Conservation (phyloP, 768 basidiomycete species). For the Trametes sanguinea region DNA sequence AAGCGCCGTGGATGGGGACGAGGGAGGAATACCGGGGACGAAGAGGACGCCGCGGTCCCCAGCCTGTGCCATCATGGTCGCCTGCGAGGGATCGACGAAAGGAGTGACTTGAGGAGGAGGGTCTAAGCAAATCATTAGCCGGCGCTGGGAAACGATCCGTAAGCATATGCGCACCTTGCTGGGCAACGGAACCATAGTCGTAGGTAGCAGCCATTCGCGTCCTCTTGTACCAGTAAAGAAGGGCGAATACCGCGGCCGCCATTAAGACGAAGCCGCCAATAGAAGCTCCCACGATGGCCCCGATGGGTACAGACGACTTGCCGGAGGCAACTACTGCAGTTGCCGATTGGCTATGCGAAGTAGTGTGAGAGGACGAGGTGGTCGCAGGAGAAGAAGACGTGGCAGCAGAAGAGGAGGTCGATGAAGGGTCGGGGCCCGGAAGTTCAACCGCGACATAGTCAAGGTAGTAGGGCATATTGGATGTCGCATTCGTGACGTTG, state of each 20-base stretch:
- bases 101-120: background rate
- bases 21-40: constrained; percentile 1
- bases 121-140: background rate
- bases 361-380: no score
- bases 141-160: no score
- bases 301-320: background rate
- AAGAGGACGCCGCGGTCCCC: constrained; percentile 1
- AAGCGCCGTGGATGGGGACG: background rate
- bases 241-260: background rate
- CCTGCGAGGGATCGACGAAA: constrained; percentile 1
- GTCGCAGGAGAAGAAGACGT: no score
- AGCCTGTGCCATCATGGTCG: background rate
- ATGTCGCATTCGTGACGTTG: constrained; percentile 1
- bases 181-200: constrained; percentile 2
- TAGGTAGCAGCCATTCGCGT: background rate
- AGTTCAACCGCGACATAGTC: constrained; percentile 5
- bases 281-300: constrained; percentile 3
- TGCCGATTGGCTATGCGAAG: background rate
- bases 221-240: background rate
- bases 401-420: background rate
- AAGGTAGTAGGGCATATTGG: background rate
- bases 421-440: background rate
- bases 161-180: background rate
- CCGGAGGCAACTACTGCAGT: background rate
- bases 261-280: background rate